Percentiles rank a stretch among this genome's conserved stretches.
phyloP scores from a whole-genome alignment of 495 filamentous ascomycete genomes.

The Penicillium psychrofluorescens region DNA sequence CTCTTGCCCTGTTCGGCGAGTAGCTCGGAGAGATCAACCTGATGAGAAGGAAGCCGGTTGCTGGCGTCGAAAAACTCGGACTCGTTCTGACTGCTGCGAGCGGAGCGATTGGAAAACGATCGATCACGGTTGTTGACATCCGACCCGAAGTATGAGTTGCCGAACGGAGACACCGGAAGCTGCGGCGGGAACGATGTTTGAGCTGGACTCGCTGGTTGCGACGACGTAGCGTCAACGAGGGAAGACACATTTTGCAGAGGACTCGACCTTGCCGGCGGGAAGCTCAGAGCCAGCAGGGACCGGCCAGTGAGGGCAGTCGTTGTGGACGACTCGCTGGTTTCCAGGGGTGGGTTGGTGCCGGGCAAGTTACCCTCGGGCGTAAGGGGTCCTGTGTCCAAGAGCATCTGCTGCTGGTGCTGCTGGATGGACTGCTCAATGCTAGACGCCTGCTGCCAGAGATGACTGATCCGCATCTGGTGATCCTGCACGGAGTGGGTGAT shows the following conservation, averaged over 20 bases:
- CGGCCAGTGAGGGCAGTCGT: slow-evolving; percentile 26
- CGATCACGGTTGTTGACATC: slow-evolving; percentile 33
- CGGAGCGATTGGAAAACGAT: slow-evolving; percentile 42
- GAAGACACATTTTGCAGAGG: slow-evolving; percentile 35
- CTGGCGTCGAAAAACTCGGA: slow-evolving; percentile 32
- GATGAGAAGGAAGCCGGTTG: slow-evolving; percentile 27
- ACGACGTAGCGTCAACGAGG: slow-evolving; percentile 23
- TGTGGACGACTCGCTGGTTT: slow-evolving; percentile 20
- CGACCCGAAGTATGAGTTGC: slow-evolving; percentile 29
- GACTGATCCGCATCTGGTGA: slow-evolving; percentile 37
- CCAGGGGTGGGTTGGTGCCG: slow-evolving; percentile 35
- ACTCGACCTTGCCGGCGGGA: slow-evolving; percentile 32
- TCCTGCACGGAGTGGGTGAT: slow-evolving; percentile 41
- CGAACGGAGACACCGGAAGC: slow-evolving; percentile 30
- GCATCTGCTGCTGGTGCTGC: slow-evolving; percentile 36
- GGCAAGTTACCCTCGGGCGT: slow-evolving; percentile 45
- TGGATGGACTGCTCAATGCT: slow-evolving; percentile 41
- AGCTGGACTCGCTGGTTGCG: slow-evolving; percentile 33
- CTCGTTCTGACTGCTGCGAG: slow-evolving; percentile 34
- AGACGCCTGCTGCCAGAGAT: slow-evolving; percentile 42
- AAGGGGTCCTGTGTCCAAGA: slow-evolving; percentile 37
- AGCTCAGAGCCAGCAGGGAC: slow-evolving; percentile 34
- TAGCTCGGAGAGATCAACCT: slow-evolving; percentile 29
- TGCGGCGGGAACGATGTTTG: slow-evolving; percentile 30
- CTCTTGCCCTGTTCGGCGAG: slow-evolving; percentile 24